These are phyloP conservation scores for Ustilago shanxiensis DNA, from an alignment of 1,284 basidiomycete genomes.

Conservation along the genomic window DNA sequence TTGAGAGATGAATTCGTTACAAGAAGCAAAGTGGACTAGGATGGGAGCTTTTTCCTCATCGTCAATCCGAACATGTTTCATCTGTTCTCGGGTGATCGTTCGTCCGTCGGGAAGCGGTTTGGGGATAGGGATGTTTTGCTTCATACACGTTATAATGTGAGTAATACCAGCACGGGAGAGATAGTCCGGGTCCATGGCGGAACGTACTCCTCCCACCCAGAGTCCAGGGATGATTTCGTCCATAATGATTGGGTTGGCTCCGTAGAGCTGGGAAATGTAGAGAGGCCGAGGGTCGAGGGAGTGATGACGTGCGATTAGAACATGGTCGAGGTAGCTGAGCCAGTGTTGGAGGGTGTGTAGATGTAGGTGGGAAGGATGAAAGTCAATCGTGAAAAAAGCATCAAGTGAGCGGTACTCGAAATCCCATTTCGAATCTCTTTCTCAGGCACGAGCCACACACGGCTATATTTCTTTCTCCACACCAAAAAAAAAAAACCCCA, in stretches of 20 bases:
- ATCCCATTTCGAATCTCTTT: too few species aligned
- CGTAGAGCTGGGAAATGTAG: not conserved
- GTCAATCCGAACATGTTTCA: constrained; percentile 69
- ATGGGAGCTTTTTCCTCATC: constrained; percentile 70
- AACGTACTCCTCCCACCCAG: constrained; percentile 62
- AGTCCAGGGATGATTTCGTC: constrained; percentile 64
- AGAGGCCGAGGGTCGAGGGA: not conserved
- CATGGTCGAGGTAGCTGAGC: not conserved
- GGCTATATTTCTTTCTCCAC: constrained; percentile 10
- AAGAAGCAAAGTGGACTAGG: constrained; percentile 66
- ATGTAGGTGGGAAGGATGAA: not conserved
- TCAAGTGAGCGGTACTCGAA: not conserved
- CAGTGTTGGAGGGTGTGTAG: too few species aligned
- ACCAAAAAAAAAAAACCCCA: too few species aligned
- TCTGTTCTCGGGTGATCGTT: constrained; percentile 48
- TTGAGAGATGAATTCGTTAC: constrained; percentile 64
- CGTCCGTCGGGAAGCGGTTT: constrained; percentile 41
- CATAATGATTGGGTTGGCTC: too few species aligned
- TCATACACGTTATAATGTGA: constrained; percentile 62
- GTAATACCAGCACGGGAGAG: constrained; percentile 57
- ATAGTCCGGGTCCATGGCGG: constrained; percentile 57
- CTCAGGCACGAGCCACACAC: constrained; percentile 24
- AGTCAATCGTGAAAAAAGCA: not conserved
- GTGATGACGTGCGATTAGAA: not conserved
- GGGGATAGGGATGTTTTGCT: constrained; percentile 53